These are phyloP conservation scores for Trichoderma pleuroti DNA, from an alignment of 2,329 filamentous ascomycete species.

Conservation along the genomic window DNA sequence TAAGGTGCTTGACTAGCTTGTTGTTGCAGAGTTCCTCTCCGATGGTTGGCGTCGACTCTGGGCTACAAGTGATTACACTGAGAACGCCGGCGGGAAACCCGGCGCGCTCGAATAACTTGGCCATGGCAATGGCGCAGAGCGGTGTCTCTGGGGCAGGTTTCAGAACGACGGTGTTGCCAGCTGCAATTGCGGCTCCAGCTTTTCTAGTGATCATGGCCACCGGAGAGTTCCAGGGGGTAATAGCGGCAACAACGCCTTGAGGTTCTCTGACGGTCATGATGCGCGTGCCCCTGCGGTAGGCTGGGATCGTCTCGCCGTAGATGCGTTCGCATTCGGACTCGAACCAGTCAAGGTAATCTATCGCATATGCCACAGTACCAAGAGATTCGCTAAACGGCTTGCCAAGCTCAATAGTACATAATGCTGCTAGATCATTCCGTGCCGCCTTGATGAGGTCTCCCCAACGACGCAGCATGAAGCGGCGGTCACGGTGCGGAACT, in stretches of 20 bases:
- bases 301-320: slow-evolving; percentile 57
- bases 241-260: slow-evolving; percentile 37
- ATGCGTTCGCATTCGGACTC: slow-evolving; percentile 53
- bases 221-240: slow-evolving; percentile 63
- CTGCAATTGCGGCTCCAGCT: slow-evolving; percentile 54
- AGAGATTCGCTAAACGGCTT: slow-evolving; percentile 58
- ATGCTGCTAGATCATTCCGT: slow-evolving; percentile 58
- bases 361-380: slow-evolving; percentile 53
- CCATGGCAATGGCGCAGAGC: slow-evolving; percentile 65
- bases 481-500: background rate
- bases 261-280: slow-evolving; percentile 34
- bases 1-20: slow-evolving; percentile 64
- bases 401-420: slow-evolving; percentile 68
- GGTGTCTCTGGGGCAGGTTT: slow-evolving; percentile 71
- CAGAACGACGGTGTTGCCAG: slow-evolving; percentile 70
- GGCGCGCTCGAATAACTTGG: slow-evolving; percentile 62
- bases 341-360: slow-evolving; percentile 59
- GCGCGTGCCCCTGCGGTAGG: slow-evolving; percentile 29
- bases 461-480: slow-evolving; percentile 53
- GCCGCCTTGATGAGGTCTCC: slow-evolving; percentile 61
- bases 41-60: slow-evolving; percentile 62
- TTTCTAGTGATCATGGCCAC: slow-evolving; percentile 50
- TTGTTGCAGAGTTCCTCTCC: slow-evolving; percentile 63
- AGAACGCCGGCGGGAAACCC: slow-evolving; percentile 58
- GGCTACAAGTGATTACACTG: slow-evolving; percentile 60